Percentiles rank a stretch among this genome's conserved stretches.
phyloP scores from a whole-genome alignment of 2,329 filamentous ascomycete species.

The Tolypocladium guangdongense region DNA sequence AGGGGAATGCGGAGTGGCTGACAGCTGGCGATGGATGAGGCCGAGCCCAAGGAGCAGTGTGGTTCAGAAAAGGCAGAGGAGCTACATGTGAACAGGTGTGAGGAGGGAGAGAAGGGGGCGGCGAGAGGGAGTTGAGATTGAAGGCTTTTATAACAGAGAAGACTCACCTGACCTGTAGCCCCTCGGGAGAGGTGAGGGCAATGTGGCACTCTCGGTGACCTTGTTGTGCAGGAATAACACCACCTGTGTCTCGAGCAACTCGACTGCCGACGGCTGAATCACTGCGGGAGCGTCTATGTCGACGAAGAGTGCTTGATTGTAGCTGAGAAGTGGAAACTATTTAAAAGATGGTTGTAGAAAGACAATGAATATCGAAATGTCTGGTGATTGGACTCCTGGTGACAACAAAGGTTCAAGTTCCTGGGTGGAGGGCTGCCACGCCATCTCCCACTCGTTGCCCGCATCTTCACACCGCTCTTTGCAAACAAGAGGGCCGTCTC shows the following conservation, averaged over 20 bases:
- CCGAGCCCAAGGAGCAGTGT: background rate
- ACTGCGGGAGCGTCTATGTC: too few species aligned
- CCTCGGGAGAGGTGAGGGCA: too few species aligned
- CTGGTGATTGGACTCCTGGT: background rate
- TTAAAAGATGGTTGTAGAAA: too few species aligned
- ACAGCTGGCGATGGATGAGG: background rate
- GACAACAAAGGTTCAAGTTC: too few species aligned
- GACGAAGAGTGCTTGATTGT: too few species aligned
- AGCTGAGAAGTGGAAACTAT: too few species aligned
- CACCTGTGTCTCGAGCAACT: too few species aligned
- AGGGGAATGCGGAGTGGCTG: background rate
- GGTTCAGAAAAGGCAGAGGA: background rate
- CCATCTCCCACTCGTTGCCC: background rate
- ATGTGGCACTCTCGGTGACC: background rate
- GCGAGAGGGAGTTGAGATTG: too few species aligned
- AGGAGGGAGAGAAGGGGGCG: background rate
- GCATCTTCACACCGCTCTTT: background rate
- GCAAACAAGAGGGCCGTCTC: background rate
- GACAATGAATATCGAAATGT: too few species aligned
- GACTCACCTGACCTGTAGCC: background rate
- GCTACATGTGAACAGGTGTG: background rate
- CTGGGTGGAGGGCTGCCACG: too few species aligned
- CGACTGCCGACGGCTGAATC: too few species aligned
- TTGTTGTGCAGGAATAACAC: background rate
- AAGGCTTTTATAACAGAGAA: background rate